Evolutionary conservation across 129 eudicot species (phyloP).

Genomic region (Flaveria linearis): DNA sequence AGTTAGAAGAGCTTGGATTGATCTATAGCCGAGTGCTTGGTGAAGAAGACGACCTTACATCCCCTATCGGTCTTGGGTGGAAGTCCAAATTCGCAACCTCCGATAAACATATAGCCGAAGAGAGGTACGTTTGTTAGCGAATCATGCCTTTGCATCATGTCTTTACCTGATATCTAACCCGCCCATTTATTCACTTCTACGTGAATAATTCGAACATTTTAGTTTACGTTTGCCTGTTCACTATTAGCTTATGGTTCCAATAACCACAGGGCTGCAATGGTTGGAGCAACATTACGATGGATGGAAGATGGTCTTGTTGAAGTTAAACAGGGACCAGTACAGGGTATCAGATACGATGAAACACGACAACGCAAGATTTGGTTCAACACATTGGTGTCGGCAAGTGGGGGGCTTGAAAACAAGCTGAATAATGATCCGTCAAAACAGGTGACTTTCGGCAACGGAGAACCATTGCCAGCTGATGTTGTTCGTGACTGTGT

Average conservation of each 20-base stretch:
- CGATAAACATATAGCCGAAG: constrained; percentile 8
- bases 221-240: not conserved
- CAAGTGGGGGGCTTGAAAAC: constrained; percentile 38
- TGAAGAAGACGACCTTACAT: constrained; percentile 17
- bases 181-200: not conserved
- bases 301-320: constrained; percentile 17
- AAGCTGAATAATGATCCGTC: constrained; percentile 2
- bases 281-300: constrained; percentile 29
- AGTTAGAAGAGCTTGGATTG: constrained; percentile 59
- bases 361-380: constrained; percentile 19
- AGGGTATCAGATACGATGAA: constrained; percentile 18
- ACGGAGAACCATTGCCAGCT: constrained; percentile 19
- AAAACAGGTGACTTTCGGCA: constrained; percentile 19
- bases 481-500: constrained; percentile 14
- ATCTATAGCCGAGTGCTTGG: constrained; percentile 24
- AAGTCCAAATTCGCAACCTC: constrained; percentile 17
- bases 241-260: not conserved
- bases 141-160: not conserved
- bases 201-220: not conserved
- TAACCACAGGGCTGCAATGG: constrained; percentile 26
- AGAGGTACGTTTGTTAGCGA: not conserved
- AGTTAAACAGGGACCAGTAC: constrained; percentile 12
- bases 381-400: constrained; percentile 48
- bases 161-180: no score
- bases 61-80: constrained; percentile 26